Evolutionary conservation across 1,284 basidiomycete genomes (phyloP).

Genomic region (Blastosporella zonata): DNA sequence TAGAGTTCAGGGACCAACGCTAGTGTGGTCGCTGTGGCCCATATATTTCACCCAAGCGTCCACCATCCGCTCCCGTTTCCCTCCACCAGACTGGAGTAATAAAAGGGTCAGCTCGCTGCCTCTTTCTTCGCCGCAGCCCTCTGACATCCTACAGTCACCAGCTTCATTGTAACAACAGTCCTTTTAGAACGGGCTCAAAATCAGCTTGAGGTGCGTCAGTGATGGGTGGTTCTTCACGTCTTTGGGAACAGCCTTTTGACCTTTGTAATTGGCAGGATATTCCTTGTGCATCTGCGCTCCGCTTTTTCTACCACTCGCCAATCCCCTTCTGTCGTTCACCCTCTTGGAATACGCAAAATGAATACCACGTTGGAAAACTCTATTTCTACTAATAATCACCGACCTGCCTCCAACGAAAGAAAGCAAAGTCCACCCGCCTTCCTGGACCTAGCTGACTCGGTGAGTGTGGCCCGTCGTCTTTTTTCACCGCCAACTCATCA

Average conservation of each 20-base stretch:
- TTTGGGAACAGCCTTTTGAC: slow-evolving; percentile 17
- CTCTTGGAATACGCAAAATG: slow-evolving; percentile 61
- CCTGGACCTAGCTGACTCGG: slow-evolving; percentile 86
- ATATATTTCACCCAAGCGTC: slow-evolving; percentile 39
- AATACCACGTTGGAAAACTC: slow-evolving; percentile 63
- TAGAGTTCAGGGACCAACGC: slow-evolving; percentile 52
- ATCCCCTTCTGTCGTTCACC: slow-evolving; percentile 56
- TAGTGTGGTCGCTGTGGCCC: slow-evolving; percentile 35
- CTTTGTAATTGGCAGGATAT: slow-evolving; percentile 39
- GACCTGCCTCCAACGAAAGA: slow-evolving; percentile 58
- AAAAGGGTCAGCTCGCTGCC: slow-evolving; percentile 39
- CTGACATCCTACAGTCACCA: slow-evolving; percentile 29
- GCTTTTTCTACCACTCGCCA: slow-evolving; percentile 51
- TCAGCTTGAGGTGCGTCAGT: slow-evolving; percentile 58
- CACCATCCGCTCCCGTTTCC: slow-evolving; percentile 38
- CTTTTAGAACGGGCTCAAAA: slow-evolving; percentile 74
- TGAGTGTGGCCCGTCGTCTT: slow-evolving; percentile 40
- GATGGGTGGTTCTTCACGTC: slow-evolving; percentile 23
- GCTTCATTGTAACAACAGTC: slow-evolving; percentile 76
- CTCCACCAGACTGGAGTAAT: slow-evolving; percentile 42
- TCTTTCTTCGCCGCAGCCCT: slow-evolving; percentile 20
- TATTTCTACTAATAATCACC: slow-evolving; percentile 71
- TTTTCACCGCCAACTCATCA: slow-evolving; percentile 19
- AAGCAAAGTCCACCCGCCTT: slow-evolving; percentile 87
- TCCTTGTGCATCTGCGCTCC: slow-evolving; percentile 68